A percentile compares a stretch with the other conserved stretches of the same genome.
phyloP scores from a whole-genome alignment of 2,329 filamentous ascomycete species.

The Sclerotinia spermophila region DNA sequence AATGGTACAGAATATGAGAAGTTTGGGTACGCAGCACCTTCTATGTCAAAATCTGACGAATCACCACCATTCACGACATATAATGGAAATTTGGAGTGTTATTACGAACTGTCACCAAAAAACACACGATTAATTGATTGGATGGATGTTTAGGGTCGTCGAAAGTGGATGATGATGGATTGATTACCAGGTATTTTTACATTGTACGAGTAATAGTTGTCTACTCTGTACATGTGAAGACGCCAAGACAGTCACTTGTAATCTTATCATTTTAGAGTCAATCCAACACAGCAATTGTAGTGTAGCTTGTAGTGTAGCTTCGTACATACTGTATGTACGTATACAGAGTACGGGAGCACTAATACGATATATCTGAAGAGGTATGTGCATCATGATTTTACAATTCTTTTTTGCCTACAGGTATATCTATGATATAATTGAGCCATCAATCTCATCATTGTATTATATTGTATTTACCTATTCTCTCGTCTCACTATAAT shows the following conservation, averaged over 20 bases:
- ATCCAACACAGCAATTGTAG: not conserved
- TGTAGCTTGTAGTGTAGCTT: too few species aligned
- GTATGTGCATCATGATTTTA: not conserved
- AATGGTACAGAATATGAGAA: constrained; percentile 56
- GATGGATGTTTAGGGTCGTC: not conserved
- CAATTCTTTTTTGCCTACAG: not conserved
- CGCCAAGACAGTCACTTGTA: too few species aligned
- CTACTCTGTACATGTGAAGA: not conserved
- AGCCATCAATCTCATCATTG: not conserved
- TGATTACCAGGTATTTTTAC: too few species aligned
- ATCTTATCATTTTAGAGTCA: not conserved
- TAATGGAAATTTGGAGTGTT: not conserved
- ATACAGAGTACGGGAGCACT: too few species aligned
- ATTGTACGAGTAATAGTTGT: too few species aligned
- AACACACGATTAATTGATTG: not conserved
- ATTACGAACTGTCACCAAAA: not conserved
- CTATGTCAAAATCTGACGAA: too few species aligned
- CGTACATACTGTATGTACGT: not conserved
- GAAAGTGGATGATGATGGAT: not conserved
- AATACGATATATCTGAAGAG: too few species aligned
- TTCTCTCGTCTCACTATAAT: not conserved
- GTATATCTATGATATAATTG: not conserved
- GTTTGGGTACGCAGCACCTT: constrained; percentile 47
- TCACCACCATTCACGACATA: not conserved
- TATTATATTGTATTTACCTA: not conserved